Percentiles rank a stretch among this genome's conserved stretches.
These are phyloP conservation scores for Parasitella parasitica DNA, from an alignment of 371 early-diverging fungal genomes.

Conservation along the genomic window DNA sequence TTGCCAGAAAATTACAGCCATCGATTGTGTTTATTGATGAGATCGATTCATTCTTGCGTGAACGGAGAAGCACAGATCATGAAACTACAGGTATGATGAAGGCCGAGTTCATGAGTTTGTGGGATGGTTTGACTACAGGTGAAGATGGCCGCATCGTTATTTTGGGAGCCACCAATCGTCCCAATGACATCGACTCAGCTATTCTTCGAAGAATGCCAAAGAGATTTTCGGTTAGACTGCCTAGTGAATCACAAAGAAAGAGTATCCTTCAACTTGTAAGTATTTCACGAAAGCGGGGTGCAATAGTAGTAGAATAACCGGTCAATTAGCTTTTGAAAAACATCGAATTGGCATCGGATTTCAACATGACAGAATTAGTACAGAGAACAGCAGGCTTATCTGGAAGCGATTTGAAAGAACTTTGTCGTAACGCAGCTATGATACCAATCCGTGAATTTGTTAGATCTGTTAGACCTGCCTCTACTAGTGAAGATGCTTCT, in stretches of 20 bases:
- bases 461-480: slow-evolving; percentile 45
- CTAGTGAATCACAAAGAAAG: slow-evolving; percentile 84
- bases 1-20: slow-evolving; percentile 93
- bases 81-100: slow-evolving; percentile 98
- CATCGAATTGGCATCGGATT: slow-evolving; percentile 66
- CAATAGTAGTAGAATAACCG: no score
- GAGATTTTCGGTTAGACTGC: slow-evolving; percentile 88
- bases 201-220: slow-evolving; percentile 97
- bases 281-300: neutral
- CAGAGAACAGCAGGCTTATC: slow-evolving; percentile 83
- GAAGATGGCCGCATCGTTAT: slow-evolving; percentile 79
- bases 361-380: slow-evolving; percentile 78
- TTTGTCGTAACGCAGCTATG: slow-evolving; percentile 96
- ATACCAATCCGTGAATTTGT: slow-evolving; percentile 91
- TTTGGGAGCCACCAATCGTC: slow-evolving; percentile 95
- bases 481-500: slow-evolving; percentile 27
- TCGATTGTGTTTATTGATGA: slow-evolving; percentile 98
- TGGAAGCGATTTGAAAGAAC: slow-evolving; percentile 95
- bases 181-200: slow-evolving; percentile 96
- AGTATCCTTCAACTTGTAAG: slow-evolving; percentile 84
- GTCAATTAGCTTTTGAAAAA: slow-evolving; percentile 78
- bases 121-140: slow-evolving; percentile 94
- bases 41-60: slow-evolving; percentile 95
- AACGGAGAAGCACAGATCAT: slow-evolving; percentile 88
- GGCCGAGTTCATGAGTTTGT: slow-evolving; percentile 97